Evolutionary conservation across 225 moss, liverwort and hornwort genomes (phyloP), one percentile per base, ranked within the genome.

Genomic region (Rhytidiadelphus loreus): DNA sequence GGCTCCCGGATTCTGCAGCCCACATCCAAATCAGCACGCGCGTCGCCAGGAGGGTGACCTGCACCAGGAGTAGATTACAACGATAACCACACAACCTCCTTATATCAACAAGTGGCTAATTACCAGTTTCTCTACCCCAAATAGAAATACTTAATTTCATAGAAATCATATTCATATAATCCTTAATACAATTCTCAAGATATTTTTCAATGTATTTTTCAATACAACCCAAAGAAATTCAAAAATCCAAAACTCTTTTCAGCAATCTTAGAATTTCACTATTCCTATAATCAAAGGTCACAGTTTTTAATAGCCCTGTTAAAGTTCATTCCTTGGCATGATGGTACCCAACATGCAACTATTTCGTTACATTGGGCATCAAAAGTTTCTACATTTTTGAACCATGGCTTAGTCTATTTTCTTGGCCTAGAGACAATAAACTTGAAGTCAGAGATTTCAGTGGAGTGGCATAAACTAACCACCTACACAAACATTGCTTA

Each of bases 1-100:
- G 39, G 88, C 91, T 93, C 77, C 92, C 68, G 95, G 95, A 89
- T 95, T 94, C 98, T 98, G 95, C 94, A 93, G 50, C 68, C 84
- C 86, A 89, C 72, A 81, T 71, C 86, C 79, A 85, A 77, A 80
- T 84, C 89, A 91, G 90, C 86, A 84, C 73, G 96, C 96, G 39
- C 41, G 19, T 81, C 72, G 61, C 81, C 87, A 59, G 85, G 62
- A 87, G 85, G 82, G 77, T 60, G 57, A 86, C 52, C 79, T 80
- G 58, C 80, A 83, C 83, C 78, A 65, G 33, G 70, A 79, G 29
- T 69, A 33, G 26, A 57, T 85, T 76, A 76, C 81, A 76, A 81
- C 85, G 26, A 88, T 44, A 85, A 68, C 30, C 88, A 78, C 69
- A 88, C 24, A 85, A 80, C 59, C 77, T 77, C 59, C 58, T 68